Base-by-base conservation (phyloP, 179 eudicot species). In the Pouteria campechiana region DNA sequence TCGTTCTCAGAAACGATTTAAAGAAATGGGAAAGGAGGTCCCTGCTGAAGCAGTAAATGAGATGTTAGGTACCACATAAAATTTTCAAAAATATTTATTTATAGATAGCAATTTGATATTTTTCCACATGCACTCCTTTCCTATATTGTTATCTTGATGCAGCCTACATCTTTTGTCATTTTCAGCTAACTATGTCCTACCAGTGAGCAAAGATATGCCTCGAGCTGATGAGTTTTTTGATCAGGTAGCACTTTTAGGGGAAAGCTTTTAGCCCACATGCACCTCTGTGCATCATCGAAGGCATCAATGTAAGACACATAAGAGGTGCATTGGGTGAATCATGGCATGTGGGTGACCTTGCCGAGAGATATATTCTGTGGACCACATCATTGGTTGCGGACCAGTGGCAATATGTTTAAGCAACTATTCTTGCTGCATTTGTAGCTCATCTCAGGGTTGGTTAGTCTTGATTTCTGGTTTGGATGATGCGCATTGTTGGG, bases 1-100 rank as follows among this genome's bases (percentile, higher is more conserved):
- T 25, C 84, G 90, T 18, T 49, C 57, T 41, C 59, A 44, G 30
- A 70, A 68, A 67, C 61, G 84, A 63, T 73, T 63, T 41, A 54
- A 32, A 57, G 81, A 70, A 34, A 73, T 65, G 84, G 79, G 90
- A 3, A 80, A 76, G 54, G 76, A 68, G 52, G 76, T 76, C 39
- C 78, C 78, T 21, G 56, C 68, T 48, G 74, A 76, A 23, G 78
- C 81, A 5, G 58, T 76, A 17, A 59, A 68, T 47, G 58, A 67
- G 52, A 73, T 80, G 81, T 30, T 80, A 64, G 83, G 90, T 80
- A 68, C 20, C 15, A 13, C 28, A 9, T 49, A n/a, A n/a, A n/a
- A n/a, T n/a, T n/a, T n/a, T 18, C 17, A 21, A 49, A 25, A 22
- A 13, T 44, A 27, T 6, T 10, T 16, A 32, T 12, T 1, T 5